phyloP scores from a whole-genome alignment of 2,329 filamentous ascomycete genomes.

The Metarhizium anisopliae region DNA sequence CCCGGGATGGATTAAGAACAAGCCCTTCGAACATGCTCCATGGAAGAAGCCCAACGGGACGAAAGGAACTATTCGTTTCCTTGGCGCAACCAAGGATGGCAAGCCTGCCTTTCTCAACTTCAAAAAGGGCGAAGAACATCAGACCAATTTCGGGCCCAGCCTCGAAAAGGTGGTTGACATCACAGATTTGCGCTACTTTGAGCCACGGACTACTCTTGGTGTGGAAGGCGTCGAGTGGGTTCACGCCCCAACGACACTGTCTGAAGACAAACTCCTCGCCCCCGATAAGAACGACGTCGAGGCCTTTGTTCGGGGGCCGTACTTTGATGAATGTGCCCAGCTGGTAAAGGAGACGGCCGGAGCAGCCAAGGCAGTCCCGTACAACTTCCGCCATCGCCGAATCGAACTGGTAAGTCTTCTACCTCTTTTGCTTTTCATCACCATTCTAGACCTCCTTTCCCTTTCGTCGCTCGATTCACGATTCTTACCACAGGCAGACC shows the following conservation, averaged over 20 bases:
- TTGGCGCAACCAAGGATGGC: constrained; percentile 1
- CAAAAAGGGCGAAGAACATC: background rate
- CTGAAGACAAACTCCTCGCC: background rate
- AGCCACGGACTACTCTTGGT: background rate
- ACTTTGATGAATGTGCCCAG: background rate
- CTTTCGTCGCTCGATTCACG: too few relatives aligned
- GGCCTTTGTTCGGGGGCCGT: background rate
- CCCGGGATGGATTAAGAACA: background rate
- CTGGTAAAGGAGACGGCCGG: background rate
- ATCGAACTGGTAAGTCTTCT: background rate
- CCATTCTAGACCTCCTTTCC: too few relatives aligned
- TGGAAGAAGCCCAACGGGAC: background rate
- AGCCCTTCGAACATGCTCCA: background rate
- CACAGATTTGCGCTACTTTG: background rate
- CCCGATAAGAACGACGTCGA: background rate
- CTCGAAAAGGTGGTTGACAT: background rate
- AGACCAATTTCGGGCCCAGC: background rate
- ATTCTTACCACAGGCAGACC: background rate
- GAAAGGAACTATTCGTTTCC: background rate
- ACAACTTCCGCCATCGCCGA: background rate
- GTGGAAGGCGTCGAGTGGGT: background rate
- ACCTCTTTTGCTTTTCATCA: too few relatives aligned
- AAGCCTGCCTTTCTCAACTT: background rate
- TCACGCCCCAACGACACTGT: background rate
- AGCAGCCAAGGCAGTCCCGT: background rate